Percentiles rank a stretch among this genome's conserved stretches.
Evolutionary conservation across 768 basidiomycete genomes (phyloP).

Genomic region (Lactarius tabidus): DNA sequence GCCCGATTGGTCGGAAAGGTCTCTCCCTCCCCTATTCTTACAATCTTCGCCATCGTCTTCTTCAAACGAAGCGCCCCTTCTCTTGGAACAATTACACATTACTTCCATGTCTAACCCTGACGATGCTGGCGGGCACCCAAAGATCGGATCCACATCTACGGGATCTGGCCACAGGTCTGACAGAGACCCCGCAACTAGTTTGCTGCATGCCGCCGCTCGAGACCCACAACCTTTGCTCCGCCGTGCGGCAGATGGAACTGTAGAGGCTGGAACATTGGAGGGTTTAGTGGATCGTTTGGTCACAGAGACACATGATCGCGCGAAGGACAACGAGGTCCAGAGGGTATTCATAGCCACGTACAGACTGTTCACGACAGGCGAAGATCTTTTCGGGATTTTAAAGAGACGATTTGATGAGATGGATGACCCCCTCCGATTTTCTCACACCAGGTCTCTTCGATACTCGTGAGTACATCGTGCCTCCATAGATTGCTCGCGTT

Average conservation of each 20-base stretch:
- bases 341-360: conserved; percentile 42
- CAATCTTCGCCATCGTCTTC: not conserved
- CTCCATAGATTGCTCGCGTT: not conserved
- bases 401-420: conserved; percentile 39
- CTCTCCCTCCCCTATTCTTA: not conserved
- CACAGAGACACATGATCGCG: conserved; percentile 22
- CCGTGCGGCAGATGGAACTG: conserved; percentile 28
- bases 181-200: not conserved
- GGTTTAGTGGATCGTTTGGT: conserved; percentile 42
- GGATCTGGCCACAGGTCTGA: not conserved
- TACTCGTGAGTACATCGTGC: conserved; percentile 14
- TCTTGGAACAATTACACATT: conserved; percentile 8
- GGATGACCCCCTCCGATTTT: conserved; percentile 2
- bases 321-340: conserved; percentile 37
- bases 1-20: not conserved
- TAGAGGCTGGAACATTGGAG: conserved; percentile 41
- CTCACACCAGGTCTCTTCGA: not conserved
- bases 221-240: conserved; percentile 17
- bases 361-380: conserved; percentile 41
- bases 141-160: not conserved
- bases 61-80: not conserved
- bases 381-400: conserved; percentile 39
- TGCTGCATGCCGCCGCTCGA: conserved; percentile 12
- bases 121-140: not conserved
- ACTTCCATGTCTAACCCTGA: not conserved